Evolutionary conservation across 1,284 basidiomycete species (phyloP), one percentile per base, ranked within the genome.

Genomic region (Boletus subluridellus): DNA sequence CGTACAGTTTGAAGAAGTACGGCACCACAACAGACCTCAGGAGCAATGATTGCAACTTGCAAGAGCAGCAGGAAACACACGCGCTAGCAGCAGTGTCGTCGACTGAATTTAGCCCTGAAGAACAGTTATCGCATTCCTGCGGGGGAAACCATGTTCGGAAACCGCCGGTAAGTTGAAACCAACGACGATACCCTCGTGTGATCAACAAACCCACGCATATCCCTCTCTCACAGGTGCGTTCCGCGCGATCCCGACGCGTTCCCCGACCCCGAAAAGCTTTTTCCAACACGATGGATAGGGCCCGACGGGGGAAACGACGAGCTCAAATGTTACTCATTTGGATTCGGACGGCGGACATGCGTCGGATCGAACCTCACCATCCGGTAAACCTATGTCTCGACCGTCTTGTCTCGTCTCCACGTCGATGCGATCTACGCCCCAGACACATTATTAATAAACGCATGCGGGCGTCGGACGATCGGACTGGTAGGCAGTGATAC

Each of bases 291-390:
- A 15, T 88, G 84, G 85, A 60, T 87, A 11, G 77, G 74, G 30
- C 65, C 73, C 8, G 74, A 82, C 2, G 84, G 83, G 0, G 72
- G 69, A 30, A 63, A 86, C 17, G 71, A 75, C 14, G 82, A 86
- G 46, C 61, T 86, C 15, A 82, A 77, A 60, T 73, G 77, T 3
- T 85, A 77, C 63, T 76, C 80, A n/a, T 87, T 85, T 62, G 85
- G 86, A n/a, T n/a, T n/a, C n/a, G n/a, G n/a, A n/a, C 72, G 85
- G 38, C 74, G 80, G 41, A 79, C 85, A 0, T 87, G 84, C 59
- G 83, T 84, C 0, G 85, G 85, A 3, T 78, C 81, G 59, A 77
- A 84, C 66, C 79, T 86, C 30, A 84, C 84, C 3, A 76, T 57
- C 2, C 57, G 69, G 69, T 68, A 14, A 51, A 5, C 52, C 1